A percentile compares a stretch with the other conserved stretches of the same genome.
phyloP scores from a whole-genome alignment of 768 basidiomycete species.

The Sistotremastrum suecicum region DNA sequence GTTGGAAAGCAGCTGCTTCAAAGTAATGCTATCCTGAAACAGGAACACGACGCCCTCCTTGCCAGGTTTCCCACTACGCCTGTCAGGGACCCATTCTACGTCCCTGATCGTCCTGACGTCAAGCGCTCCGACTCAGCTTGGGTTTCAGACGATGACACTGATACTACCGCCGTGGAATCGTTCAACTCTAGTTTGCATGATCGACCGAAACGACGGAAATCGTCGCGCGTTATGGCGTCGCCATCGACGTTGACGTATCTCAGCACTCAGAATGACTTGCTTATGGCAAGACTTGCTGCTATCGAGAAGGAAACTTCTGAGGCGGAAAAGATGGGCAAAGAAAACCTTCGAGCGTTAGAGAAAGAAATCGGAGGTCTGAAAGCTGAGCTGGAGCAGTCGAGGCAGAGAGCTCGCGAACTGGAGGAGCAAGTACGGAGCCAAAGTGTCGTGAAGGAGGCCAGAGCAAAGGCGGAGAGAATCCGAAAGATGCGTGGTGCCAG shows the following conservation, averaged over 20 bases:
- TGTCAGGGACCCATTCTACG: background rate
- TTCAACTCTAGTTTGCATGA: too few relatives aligned
- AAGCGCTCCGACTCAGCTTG: background rate
- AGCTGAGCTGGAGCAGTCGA: constrained; percentile 66
- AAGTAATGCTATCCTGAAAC: constrained; percentile 52
- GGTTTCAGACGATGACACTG: background rate
- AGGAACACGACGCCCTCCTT: constrained; percentile 58
- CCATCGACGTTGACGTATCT: constrained; percentile 56
- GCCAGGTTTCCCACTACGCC: constrained; percentile 43
- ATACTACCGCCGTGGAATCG: too few relatives aligned
- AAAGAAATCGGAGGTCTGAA: constrained; percentile 64
- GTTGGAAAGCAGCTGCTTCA: constrained; percentile 58
- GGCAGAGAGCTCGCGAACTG: constrained; percentile 52
- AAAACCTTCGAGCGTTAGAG: constrained; percentile 58
- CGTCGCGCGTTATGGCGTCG: constrained; percentile 10
- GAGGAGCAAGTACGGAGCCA: constrained; percentile 39
- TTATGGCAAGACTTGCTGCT: constrained; percentile 58
- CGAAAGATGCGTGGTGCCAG: constrained; percentile 32
- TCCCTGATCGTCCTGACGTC: background rate
- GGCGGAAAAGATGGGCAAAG: constrained; percentile 53
- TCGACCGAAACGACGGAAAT: background rate
- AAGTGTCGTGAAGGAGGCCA: constrained; percentile 13
- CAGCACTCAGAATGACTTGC: constrained; percentile 74
- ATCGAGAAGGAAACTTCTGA: constrained; percentile 57
- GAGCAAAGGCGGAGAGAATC: constrained; percentile 32